Conservation (phyloP, 2,329 filamentous ascomycete species). For the Aspergillus pseudoglaucus region DNA sequence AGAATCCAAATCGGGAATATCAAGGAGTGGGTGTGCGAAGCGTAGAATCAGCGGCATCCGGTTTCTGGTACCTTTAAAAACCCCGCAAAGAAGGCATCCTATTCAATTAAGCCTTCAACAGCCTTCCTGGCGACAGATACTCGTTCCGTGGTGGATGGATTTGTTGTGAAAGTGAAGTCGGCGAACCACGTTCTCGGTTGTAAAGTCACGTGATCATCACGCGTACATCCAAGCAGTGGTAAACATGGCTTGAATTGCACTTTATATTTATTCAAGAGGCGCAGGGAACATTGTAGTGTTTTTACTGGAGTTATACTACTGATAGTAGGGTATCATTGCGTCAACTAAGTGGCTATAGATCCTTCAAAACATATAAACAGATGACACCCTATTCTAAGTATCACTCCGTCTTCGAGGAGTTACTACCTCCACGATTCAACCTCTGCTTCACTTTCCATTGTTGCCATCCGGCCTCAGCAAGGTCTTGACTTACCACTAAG, state of each 20-base stretch:
- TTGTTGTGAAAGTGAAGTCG: neutral
- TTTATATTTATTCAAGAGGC: too few relatives aligned
- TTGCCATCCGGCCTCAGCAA: constrained; percentile 89
- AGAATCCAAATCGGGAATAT: neutral
- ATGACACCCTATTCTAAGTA: too few relatives aligned
- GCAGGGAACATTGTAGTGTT: too few relatives aligned
- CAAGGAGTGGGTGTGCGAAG: neutral
- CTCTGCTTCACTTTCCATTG: constrained; percentile 64
- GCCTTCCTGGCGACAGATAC: neutral
- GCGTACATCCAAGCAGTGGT: neutral
- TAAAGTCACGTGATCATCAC: neutral
- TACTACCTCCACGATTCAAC: constrained; percentile 22
- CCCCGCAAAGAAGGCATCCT: neutral
- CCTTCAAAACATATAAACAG: too few relatives aligned
- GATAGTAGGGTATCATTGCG: neutral
- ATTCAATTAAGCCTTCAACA: neutral
- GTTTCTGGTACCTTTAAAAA: neutral
- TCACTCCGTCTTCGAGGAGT: constrained; percentile 4
- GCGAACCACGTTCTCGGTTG: neutral
- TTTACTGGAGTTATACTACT: too few relatives aligned
- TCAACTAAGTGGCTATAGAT: neutral
- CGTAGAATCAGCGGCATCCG: neutral
- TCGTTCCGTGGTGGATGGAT: neutral
- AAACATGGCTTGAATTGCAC: too few relatives aligned
- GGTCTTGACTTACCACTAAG: constrained; percentile 77